Evolutionary conservation across 495 filamentous ascomycete genomes (phyloP).

Genomic region (Jackrogersella minutella): DNA sequence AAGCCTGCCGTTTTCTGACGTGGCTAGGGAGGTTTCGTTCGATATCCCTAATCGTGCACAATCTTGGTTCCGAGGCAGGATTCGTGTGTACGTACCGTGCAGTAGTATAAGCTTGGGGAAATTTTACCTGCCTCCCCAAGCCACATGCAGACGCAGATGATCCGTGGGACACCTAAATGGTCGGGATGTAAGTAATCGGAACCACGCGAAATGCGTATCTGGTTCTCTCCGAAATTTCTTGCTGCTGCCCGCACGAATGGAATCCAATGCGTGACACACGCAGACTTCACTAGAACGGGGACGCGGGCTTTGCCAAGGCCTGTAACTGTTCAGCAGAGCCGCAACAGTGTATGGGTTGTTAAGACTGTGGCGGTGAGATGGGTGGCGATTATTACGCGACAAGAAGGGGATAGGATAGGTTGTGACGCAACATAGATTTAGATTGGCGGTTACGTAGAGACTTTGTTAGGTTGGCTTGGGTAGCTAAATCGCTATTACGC

Average conservation of each 20-base stretch:
- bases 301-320: neutral
- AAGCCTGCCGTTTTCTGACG: conserved; percentile 32
- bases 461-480: neutral
- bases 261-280: conserved; percentile 3
- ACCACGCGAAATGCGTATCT: neutral
- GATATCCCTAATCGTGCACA: neutral
- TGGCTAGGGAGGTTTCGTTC: conserved; percentile 8
- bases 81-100: neutral
- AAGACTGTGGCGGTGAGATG: neutral
- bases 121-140: neutral
- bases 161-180: no score
- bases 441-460: neutral
- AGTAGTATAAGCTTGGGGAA: neutral
- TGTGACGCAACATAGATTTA: neutral
- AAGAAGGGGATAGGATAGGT: neutral
- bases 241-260: neutral
- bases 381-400: neutral
- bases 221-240: neutral
- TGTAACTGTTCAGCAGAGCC: neutral
- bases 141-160: no score
- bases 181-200: neutral
- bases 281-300: neutral
- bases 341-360: neutral
- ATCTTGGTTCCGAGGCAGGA: neutral
- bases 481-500: no score